Base-by-base conservation (phyloP, 305 asterid species). In the Ilex paraguariensis region DNA sequence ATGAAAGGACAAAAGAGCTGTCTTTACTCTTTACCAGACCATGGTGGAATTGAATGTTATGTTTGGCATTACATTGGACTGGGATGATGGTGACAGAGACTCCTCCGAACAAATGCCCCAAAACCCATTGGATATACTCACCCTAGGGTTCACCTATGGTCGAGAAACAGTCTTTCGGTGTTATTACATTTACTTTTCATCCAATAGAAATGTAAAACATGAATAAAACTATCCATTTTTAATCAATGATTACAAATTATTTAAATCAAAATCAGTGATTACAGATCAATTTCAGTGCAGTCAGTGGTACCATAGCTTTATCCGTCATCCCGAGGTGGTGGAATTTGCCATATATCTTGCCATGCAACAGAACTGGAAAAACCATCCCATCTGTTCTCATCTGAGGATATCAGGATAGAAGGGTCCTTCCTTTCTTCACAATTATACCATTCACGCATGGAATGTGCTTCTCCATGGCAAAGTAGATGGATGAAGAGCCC, bases 381-480 rank as follows among this genome's bases (percentile, higher is more conserved):
- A 16, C 21, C 14, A 39, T 9, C 51, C 40, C 17, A 46, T 1
- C 6, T 3, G 15, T 33, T 9, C 51, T 30, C 17, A 46, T 10
- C 6, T 3, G 15, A 17, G 7, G 11, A 53, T 13, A 12, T 16
- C 6, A 61, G 30, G 15, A 13, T 44, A 46, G 28, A 39, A 14
- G 55, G 62, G 51, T 39, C 10, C 28, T 21, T 21, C 28, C 28
- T 36, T 46, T 36, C 36, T 65, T 52, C 50, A 57, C 67, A 79
- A 54, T 84, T 69, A 84, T 69, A 68, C 61, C 54, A 70, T 58
- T 80, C 83, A 82, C 84, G 84, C 66, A 48, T 14, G 67, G 65
- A 63, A 55, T 77, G 83, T 75, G 84, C 12, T 21, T 42, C 14
- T 50, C 57, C 72, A 56, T 21, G 28, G 28, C 28, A 21, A 21